Conservation (phyloP, 2,329 filamentous ascomycete species). For the Aureobasidium leucospermi region DNA sequence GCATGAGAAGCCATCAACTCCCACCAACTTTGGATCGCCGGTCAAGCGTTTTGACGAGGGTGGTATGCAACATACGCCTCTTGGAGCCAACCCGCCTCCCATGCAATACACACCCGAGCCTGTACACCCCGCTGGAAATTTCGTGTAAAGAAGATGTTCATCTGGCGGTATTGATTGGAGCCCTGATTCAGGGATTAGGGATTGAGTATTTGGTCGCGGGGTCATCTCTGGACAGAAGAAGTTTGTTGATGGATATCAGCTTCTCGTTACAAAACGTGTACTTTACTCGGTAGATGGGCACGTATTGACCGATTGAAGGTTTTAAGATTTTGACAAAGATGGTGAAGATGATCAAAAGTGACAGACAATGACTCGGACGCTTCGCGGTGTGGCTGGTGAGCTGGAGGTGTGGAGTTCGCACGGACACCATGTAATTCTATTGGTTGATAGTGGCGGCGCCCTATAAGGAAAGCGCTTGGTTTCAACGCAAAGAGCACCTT, state of each 20-base stretch:
- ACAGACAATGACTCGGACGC: no score
- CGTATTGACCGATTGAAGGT: not conserved
- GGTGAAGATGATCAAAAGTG: no score
- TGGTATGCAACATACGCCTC: not conserved
- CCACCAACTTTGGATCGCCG: not conserved
- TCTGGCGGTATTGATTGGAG: not conserved
- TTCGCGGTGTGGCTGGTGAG: not conserved
- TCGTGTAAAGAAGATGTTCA: not conserved
- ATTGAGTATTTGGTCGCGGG: not conserved
- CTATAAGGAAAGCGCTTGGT: not conserved
- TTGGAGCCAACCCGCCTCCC: slow-evolving; percentile 6
- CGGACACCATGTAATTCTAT: not conserved
- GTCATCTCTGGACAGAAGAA: not conserved
- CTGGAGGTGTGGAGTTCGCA: not conserved
- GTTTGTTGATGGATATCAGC: not conserved
- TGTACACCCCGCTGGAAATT: not conserved
- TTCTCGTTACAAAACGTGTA: not conserved
- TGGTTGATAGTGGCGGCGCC: slow-evolving; percentile 1
- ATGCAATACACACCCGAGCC: not conserved
- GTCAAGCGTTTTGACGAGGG: not conserved
- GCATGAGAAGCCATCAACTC: slow-evolving; percentile 8
- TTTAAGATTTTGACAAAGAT: no score
- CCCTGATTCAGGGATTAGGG: not conserved
- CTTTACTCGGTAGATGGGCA: not conserved
- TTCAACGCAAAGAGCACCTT: not conserved